Conservation (phyloP, 2,329 filamentous ascomycete genomes). For the Chrysoporthe deuterocubensis region DNA sequence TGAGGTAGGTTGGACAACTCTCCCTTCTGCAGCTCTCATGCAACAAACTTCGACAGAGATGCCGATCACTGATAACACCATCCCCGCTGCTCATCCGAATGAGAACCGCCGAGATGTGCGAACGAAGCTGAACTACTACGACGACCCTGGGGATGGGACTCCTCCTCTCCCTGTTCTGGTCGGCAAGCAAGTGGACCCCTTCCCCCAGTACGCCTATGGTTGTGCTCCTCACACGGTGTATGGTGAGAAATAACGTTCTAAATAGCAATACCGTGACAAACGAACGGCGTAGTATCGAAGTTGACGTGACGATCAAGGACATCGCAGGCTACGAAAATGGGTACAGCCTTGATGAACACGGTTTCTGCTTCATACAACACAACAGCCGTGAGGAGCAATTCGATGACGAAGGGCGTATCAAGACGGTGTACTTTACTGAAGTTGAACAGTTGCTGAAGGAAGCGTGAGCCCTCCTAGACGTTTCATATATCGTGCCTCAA, state of each 20-base stretch:
- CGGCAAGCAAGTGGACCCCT: constrained; percentile 9
- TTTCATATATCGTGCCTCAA: background rate
- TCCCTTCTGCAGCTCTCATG: background rate
- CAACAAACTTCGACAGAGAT: background rate
- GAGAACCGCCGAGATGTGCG: constrained; percentile 9
- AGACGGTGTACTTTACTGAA: background rate
- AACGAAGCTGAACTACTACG: constrained; percentile 23
- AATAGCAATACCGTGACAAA: constrained; percentile 59
- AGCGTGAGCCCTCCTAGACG: background rate
- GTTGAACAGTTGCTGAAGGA: background rate
- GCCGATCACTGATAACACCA: background rate
- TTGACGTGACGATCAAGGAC: constrained; percentile 58
- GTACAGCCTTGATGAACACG: constrained; percentile 57
- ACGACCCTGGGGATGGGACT: constrained; percentile 15
- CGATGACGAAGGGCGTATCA: constrained; percentile 45
- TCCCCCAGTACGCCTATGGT: background rate
- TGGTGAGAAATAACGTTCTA: background rate
- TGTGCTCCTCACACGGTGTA: background rate
- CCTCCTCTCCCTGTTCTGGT: constrained; percentile 20
- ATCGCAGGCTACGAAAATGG: constrained; percentile 67
- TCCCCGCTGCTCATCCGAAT: background rate
- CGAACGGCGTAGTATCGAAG: constrained; percentile 67
- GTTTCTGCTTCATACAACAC: constrained; percentile 61
- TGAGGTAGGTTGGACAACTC: background rate
- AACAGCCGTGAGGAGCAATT: constrained; percentile 57